Evolutionary conservation across 2,329 filamentous ascomycete genomes (phyloP).

Genomic region (Falciphora oryzae): DNA sequence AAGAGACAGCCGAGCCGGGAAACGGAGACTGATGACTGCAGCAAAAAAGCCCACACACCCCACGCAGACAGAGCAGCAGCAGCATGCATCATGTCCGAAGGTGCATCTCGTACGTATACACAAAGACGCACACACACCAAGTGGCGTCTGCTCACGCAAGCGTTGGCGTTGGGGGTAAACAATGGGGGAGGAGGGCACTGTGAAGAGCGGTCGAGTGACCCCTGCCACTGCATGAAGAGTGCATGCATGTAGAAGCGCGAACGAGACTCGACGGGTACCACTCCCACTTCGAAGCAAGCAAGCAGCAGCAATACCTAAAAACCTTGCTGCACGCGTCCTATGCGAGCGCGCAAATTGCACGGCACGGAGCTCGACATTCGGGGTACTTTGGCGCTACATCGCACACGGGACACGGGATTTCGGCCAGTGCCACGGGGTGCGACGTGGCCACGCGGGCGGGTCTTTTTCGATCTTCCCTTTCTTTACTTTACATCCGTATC

Average conservation of each 20-base stretch:
- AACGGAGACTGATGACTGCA: no score
- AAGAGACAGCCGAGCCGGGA: no score
- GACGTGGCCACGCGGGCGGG: not conserved
- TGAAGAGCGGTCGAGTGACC: not conserved
- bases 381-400: not conserved
- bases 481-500: not conserved
- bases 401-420: not conserved
- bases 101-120: not conserved
- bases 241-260: not conserved
- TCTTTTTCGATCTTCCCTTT: not conserved
- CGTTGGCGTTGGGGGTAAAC: not conserved
- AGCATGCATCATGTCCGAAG: not conserved
- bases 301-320: not conserved
- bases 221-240: not conserved
- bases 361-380: not conserved
- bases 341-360: not conserved
- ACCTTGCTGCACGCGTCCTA: not conserved
- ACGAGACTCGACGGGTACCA: not conserved
- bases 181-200: not conserved
- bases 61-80: not conserved
- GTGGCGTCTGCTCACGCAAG: not conserved
- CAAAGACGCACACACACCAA: not conserved
- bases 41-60: no score
- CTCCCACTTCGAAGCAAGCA: not conserved
- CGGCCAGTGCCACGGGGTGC: not conserved